Evolutionary conservation across 2,329 filamentous ascomycete species (phyloP).

Genomic region (Stagonosporopsis tanaceti): DNA sequence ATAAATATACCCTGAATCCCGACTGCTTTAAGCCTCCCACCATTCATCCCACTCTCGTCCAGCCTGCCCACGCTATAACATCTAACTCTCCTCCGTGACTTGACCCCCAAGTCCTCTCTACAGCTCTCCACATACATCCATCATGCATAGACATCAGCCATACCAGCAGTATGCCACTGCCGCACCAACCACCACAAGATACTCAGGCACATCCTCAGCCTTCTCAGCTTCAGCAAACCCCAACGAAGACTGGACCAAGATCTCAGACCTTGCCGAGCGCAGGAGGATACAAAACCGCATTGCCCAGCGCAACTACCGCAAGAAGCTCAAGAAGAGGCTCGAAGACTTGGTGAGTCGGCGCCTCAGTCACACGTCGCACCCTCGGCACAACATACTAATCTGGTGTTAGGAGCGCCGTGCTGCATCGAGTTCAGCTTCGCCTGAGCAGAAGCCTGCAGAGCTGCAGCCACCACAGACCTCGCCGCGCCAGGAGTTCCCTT

Average conservation of each 20-base stretch:
- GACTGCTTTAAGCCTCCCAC: constrained; percentile 34
- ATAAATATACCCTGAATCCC: constrained; percentile 43
- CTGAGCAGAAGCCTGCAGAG: constrained; percentile 65
- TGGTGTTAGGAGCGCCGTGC: constrained; percentile 70
- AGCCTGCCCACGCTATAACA: constrained; percentile 28
- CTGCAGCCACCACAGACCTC: constrained; percentile 53
- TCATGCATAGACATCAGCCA: constrained; percentile 55
- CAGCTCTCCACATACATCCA: constrained; percentile 27
- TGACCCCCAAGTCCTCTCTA: constrained; percentile 5
- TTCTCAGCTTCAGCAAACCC: constrained; percentile 94
- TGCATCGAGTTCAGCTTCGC: constrained; percentile 67
- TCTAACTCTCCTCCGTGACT: constrained; percentile 22
- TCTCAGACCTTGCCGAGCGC: constrained; percentile 93
- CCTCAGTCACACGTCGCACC: constrained; percentile 16
- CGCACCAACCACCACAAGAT: constrained; percentile 60
- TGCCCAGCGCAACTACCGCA: constrained; percentile 96
- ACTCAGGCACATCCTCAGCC: constrained; percentile 87
- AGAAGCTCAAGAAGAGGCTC: constrained; percentile 90
- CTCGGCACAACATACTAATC: constrained; percentile 29
- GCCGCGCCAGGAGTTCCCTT: constrained; percentile 48
- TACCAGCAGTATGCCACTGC: constrained; percentile 54
- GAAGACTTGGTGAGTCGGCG: constrained; percentile 68
- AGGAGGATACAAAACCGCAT: constrained; percentile 96
- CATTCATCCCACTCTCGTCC: constrained; percentile 26
- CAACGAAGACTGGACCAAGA: constrained; percentile 99